These are phyloP conservation scores for Pezicula radicicola DNA, from an alignment of 2,329 filamentous ascomycete species.

Conservation along the genomic window DNA sequence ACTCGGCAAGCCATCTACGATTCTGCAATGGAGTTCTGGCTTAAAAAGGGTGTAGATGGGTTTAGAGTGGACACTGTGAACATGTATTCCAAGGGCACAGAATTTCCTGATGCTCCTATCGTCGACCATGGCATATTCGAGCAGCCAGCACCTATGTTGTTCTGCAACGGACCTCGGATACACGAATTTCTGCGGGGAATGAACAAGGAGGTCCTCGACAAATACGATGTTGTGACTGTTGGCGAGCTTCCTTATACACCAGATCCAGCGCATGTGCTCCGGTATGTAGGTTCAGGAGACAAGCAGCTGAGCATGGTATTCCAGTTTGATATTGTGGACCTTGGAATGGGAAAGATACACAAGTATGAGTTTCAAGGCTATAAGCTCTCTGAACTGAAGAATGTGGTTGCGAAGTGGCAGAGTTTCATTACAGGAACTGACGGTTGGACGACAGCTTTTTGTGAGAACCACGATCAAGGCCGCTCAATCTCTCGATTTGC, in stretches of 20 bases:
- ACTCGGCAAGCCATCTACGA: constrained; percentile 69
- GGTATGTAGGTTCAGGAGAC: constrained; percentile 55
- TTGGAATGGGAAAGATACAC: constrained; percentile 54
- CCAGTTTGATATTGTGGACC: constrained; percentile 61
- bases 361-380: constrained; percentile 45
- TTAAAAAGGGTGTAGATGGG: constrained; percentile 68
- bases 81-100: constrained; percentile 63
- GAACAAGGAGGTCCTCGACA: constrained; percentile 51
- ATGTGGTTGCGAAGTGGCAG: constrained; percentile 47
- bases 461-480: constrained; percentile 62
- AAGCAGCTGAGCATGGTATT: constrained; percentile 69
- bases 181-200: constrained; percentile 68
- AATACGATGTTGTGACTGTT: constrained; percentile 67
- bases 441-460: constrained; percentile 57
- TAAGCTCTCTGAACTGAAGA: constrained; percentile 45
- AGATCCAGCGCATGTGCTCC: constrained; percentile 51
- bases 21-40: constrained; percentile 74
- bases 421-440: constrained; percentile 48
- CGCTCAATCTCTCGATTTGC: constrained; percentile 51
- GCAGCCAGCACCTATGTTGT: constrained; percentile 54
- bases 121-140: constrained; percentile 38
- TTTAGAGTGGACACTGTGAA: constrained; percentile 77
- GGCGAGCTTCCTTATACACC: constrained; percentile 66
- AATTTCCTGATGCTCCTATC: constrained; percentile 56
- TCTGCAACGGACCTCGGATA: constrained; percentile 66